phyloP scores from a whole-genome alignment of 2,329 filamentous ascomycete species.

The Leptosphaerulina australis region DNA sequence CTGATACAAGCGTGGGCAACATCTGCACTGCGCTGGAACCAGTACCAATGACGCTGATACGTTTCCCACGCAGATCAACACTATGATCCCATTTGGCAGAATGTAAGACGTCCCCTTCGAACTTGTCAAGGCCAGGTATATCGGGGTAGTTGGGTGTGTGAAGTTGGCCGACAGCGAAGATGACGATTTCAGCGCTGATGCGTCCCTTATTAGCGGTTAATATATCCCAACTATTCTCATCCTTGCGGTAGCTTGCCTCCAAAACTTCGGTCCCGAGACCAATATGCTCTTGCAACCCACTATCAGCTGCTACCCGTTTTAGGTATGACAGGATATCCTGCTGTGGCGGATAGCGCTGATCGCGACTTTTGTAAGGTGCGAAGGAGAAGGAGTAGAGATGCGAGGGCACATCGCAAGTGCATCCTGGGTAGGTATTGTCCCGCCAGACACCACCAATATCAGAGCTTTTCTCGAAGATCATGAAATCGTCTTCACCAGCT shows the following conservation, averaged over 20 bases:
- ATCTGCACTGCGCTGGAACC: slow-evolving; percentile 3
- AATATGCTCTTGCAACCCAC: neutral
- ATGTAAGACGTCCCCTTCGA: neutral
- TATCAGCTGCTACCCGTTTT: neutral
- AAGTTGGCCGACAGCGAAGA: slow-evolving; percentile 4
- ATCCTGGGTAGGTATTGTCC: slow-evolving; percentile 48
- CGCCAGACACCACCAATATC: slow-evolving; percentile 45
- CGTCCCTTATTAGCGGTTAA: neutral
- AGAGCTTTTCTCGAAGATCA: neutral
- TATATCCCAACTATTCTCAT: neutral
- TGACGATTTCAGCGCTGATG: neutral
- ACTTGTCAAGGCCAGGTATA: neutral
- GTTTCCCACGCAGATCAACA: neutral
- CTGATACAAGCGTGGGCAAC: neutral
- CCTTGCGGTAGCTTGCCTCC: neutral
- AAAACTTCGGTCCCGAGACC: neutral
- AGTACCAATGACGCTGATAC: slow-evolving; percentile 1
- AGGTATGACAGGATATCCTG: neutral
- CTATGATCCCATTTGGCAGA: neutral
- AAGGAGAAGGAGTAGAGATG: slow-evolving; percentile 52
- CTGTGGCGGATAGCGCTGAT: slow-evolving; percentile 1
- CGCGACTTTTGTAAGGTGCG: slow-evolving; percentile 36
- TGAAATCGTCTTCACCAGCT: slow-evolving; percentile 1
- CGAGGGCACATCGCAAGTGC: slow-evolving; percentile 32
- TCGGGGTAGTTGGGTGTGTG: neutral